Evolutionary conservation across 1,139 yeast genomes (phyloP).

Genomic region (Kodamaea fungicola): DNA sequence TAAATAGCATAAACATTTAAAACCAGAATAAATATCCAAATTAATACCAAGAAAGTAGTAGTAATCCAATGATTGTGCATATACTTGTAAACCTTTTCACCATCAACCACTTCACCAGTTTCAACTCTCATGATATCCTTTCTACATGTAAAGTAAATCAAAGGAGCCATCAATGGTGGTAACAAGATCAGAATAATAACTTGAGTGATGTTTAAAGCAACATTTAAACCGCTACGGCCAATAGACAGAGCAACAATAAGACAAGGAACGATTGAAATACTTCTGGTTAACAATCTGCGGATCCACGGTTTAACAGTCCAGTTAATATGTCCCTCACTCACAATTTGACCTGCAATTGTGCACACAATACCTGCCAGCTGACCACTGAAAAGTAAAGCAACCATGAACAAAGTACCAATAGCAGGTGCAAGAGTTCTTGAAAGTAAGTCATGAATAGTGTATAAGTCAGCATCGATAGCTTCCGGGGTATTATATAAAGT

Average conservation of each 20-base stretch:
- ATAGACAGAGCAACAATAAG: constrained; percentile 57
- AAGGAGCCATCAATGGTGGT: constrained; percentile 75
- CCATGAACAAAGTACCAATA: constrained; percentile 71
- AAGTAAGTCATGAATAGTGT: constrained; percentile 67
- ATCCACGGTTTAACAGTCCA: constrained; percentile 70
- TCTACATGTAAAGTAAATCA: constrained; percentile 65
- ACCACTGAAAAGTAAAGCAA: constrained; percentile 73
- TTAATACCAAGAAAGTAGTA: constrained; percentile 37
- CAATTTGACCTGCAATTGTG: constrained; percentile 79
- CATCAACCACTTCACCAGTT: constrained; percentile 16
- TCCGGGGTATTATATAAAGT: constrained; percentile 61
- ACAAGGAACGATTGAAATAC: constrained; percentile 72
- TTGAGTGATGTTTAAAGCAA: constrained; percentile 70
- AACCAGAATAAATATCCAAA: constrained; percentile 65
- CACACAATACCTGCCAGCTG: constrained; percentile 82
- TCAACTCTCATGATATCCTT: constrained; percentile 57
- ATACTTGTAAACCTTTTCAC: constrained; percentile 30
- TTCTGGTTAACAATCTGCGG: constrained; percentile 68
- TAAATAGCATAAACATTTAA: constrained; percentile 71
- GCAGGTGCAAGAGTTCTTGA: constrained; percentile 58
- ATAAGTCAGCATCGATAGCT: constrained; percentile 66
- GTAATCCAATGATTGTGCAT: constrained; percentile 65
- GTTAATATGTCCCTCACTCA: constrained; percentile 73
- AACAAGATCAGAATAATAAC: constrained; percentile 66
- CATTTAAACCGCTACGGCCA: constrained; percentile 68